These are phyloP conservation scores for Scenedesmus sp. DNA, from an alignment of 163 green algal genomes.

Conservation along the genomic window DNA sequence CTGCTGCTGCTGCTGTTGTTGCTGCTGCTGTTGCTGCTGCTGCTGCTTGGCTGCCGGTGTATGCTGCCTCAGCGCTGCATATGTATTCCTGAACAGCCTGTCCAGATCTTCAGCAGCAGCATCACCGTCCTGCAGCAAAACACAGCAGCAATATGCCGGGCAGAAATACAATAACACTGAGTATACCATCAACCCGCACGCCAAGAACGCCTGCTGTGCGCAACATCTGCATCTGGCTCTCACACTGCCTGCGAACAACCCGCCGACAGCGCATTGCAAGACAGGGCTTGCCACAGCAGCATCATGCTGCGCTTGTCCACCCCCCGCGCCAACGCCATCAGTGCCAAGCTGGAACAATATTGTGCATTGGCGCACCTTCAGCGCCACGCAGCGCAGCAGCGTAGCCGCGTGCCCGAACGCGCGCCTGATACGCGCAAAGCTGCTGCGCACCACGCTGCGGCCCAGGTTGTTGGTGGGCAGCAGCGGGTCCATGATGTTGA, in stretches of 20 bases:
- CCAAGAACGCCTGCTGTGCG: neutral
- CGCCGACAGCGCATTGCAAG: neutral
- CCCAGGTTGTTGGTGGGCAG: constrained; percentile 98
- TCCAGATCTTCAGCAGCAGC: constrained; percentile 66
- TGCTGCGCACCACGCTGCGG: constrained; percentile 84
- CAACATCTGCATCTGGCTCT: neutral
- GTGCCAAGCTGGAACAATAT: neutral
- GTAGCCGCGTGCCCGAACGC: constrained; percentile 80
- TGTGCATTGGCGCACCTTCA: constrained; percentile 33
- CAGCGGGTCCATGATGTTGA: constrained; percentile 98
- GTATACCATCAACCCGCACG: neutral
- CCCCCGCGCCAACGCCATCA: too few species aligned
- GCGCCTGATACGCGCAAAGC: constrained; percentile 78
- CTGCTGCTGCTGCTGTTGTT: constrained; percentile 45
- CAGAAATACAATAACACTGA: neutral
- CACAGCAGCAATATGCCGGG: neutral
- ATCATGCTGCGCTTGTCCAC: neutral
- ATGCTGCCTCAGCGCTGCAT: constrained; percentile 72
- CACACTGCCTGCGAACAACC: neutral
- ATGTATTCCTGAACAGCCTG: constrained; percentile 84
- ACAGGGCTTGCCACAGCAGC: neutral
- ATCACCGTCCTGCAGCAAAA: constrained; percentile 59
- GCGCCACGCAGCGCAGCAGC: constrained; percentile 64
- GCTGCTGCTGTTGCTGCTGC: constrained; percentile 33
- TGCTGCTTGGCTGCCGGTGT: neutral